phyloP scores from a whole-genome alignment of 805 yeast genomes.

The Saccharomycopsis malanga region DNA sequence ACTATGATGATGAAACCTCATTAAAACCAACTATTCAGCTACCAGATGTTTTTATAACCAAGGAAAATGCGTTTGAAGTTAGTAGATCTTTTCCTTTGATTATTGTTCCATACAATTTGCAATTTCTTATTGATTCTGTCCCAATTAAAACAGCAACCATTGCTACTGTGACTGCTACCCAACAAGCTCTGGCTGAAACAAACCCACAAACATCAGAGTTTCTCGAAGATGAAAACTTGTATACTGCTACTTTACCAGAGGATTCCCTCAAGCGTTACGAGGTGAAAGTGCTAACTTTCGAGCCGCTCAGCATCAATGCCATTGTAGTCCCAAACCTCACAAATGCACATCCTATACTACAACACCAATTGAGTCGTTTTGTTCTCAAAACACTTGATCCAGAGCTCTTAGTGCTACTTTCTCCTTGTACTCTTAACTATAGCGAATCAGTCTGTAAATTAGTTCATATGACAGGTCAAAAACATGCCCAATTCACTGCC shows the following conservation, averaged over 20 bases:
- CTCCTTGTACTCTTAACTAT: constrained; percentile 34
- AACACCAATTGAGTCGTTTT: constrained; percentile 4
- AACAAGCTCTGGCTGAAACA: neutral
- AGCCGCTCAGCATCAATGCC: constrained; percentile 24
- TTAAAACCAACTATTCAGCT: neutral
- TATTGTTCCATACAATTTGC: constrained; percentile 15
- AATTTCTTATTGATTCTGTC: constrained; percentile 3
- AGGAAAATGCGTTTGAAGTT: neutral
- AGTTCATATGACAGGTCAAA: constrained; percentile 4
- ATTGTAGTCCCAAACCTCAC: constrained; percentile 15
- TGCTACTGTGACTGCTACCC: constrained; percentile 7
- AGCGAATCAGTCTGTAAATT: constrained; percentile 19
- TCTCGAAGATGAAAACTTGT: constrained; percentile 42
- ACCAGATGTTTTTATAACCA: neutral
- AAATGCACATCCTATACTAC: constrained; percentile 23
- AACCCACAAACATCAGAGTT: constrained; percentile 1
- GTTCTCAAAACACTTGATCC: constrained; percentile 22
- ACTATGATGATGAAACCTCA: constrained; percentile 5
- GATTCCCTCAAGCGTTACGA: constrained; percentile 24
- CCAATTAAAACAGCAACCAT: neutral
- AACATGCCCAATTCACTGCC: constrained; percentile 24
- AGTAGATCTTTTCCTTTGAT: neutral
- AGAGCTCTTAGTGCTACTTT: constrained; percentile 21
- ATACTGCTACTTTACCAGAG: constrained; percentile 27
- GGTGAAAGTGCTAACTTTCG: constrained; percentile 22